These are phyloP conservation scores for Botrytis byssoidea DNA, from an alignment of 2,329 filamentous ascomycete genomes.

Conservation along the genomic window DNA sequence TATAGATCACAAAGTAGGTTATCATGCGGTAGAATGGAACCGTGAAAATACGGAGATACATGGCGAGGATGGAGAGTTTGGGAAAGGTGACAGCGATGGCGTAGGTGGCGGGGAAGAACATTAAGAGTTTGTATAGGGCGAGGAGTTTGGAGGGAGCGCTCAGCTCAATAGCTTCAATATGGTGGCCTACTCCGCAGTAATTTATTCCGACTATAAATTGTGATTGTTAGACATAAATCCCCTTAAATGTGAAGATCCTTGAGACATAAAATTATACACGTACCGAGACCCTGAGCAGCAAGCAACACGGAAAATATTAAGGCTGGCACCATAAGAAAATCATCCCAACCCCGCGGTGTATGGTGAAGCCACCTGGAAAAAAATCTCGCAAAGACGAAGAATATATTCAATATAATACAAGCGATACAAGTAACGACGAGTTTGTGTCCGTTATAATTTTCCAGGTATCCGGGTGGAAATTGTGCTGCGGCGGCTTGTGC, in stretches of 20 bases:
- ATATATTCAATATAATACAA: constrained; percentile 5
- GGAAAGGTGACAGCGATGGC: constrained; percentile 24
- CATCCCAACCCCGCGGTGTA: constrained; percentile 19
- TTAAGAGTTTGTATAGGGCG: constrained; percentile 8
- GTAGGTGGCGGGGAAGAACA: constrained; percentile 17
- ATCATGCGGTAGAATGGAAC: constrained; percentile 22
- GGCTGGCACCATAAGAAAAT: constrained; percentile 20
- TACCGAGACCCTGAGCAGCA: constrained; percentile 17
- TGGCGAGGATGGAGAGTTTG: constrained; percentile 25
- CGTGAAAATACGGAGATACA: constrained; percentile 27
- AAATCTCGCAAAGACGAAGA: constrained; percentile 15
- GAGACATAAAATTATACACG: not conserved
- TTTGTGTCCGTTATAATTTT: constrained; percentile 13
- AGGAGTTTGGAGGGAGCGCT: not conserved
- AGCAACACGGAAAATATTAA: constrained; percentile 15
- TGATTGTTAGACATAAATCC: not conserved
- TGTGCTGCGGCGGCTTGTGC: constrained; percentile 1
- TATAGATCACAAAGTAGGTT: constrained; percentile 19
- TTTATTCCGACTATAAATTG: constrained; percentile 14
- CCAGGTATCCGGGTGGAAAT: constrained; percentile 17
- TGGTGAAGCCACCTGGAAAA: constrained; percentile 14
- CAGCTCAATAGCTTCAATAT: constrained; percentile 10
- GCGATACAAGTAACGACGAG: constrained; percentile 13
- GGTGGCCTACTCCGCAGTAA: constrained; percentile 18
- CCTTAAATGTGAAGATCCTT: not conserved